These are phyloP conservation scores for Arthrobotrys iridis DNA, from an alignment of 2,329 filamentous ascomycete genomes.

Conservation along the genomic window DNA sequence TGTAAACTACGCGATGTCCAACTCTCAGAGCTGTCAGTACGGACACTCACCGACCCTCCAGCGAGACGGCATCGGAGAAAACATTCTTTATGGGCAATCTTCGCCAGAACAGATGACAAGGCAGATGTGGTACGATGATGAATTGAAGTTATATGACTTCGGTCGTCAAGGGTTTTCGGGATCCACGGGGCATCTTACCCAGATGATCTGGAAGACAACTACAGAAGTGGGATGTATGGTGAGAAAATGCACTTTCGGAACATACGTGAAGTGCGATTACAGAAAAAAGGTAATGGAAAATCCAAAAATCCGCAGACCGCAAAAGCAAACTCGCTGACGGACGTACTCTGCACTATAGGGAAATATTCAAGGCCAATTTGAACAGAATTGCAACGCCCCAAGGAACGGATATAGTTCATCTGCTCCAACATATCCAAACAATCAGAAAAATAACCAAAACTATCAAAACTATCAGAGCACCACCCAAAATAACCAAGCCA, in stretches of 20 bases:
- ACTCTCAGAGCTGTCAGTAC: conserved; percentile 9
- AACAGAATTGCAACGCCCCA: conserved; percentile 2
- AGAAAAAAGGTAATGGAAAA: background rate
- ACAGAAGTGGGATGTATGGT: conserved; percentile 35
- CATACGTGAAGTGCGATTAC: conserved; percentile 43
- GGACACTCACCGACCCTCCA: background rate
- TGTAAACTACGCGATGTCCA: conserved; percentile 19
- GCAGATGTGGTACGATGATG: conserved; percentile 37
- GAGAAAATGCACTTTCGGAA: conserved; percentile 11
- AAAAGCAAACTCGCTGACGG: background rate
- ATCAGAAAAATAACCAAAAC: background rate
- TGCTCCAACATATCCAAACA: background rate
- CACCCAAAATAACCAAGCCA: background rate
- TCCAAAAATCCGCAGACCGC: no score
- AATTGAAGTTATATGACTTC: conserved; percentile 31
- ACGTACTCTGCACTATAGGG: background rate
- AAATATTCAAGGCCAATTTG: conserved; percentile 6
- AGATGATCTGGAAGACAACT: conserved; percentile 42
- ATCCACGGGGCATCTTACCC: conserved; percentile 33
- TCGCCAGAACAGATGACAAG: conserved; percentile 1
- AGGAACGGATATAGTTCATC: background rate
- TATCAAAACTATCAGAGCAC: background rate
- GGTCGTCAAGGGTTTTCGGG: conserved; percentile 9
- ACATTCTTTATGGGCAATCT: conserved; percentile 15
- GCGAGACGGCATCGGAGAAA: conserved; percentile 26